Evolutionary conservation across 495 filamentous ascomycete genomes (phyloP), one percentile per base, ranked within the genome.

Genomic region (Aspergillus saccharolyticus): DNA sequence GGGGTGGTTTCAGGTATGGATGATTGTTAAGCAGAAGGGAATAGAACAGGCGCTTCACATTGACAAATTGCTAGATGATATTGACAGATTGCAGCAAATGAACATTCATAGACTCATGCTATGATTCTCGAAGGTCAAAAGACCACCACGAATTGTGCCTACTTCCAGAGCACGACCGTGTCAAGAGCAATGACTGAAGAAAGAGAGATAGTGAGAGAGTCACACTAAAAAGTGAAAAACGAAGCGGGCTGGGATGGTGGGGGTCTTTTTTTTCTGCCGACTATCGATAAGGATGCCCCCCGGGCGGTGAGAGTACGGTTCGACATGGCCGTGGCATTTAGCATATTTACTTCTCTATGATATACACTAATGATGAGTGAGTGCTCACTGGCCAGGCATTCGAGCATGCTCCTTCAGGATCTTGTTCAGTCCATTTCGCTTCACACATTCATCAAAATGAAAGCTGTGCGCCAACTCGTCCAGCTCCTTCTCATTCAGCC

Each of bases 381-480:
- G 25, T 4, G 33, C 33, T 39, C 33, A 39, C 33, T 39, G 33
- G 6, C 5, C 33, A 8, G 33, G 33, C 33, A 39, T 2, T 12
- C 14, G 33, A 2, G 33, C 33, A 39, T 39, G 33, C 53, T 68
- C 66, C 55, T 64, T 69, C 70, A 86, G 61, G 53, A 80, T 78
- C 60, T 71, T 69, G 69, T 85, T 86, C 63, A 86, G 57, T 19
- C 73, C 78, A n/a, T 80, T 72, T 50, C 84, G 71, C 62, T 74
- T 70, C 54, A 83, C 60, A 63, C 84, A 86, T 54, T 80, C 67
- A 45, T 85, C 81, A 62, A 83, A 80, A 59, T 72, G 72, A 54
- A 85, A 87, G 60, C 76, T 80, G 42, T 58, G 64, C 6, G 83
- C 83, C 63, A 83, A 66, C 64, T 72, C 80, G 44, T 85, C 83